These are phyloP conservation scores for Canavalia gladiata DNA, from an alignment of 306 rosid genomes.

Conservation along the genomic window DNA sequence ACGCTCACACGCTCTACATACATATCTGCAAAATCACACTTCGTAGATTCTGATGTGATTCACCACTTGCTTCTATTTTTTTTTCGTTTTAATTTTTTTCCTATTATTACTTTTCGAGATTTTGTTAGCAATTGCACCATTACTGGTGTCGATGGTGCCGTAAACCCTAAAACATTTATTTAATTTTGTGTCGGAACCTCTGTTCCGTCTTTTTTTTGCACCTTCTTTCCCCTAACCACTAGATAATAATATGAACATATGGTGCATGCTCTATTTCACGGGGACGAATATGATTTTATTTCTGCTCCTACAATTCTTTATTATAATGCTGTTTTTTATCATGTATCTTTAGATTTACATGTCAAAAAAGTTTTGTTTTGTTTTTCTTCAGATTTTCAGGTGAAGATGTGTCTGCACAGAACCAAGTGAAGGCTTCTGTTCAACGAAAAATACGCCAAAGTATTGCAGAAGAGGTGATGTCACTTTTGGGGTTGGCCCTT, in stretches of 20 bases:
- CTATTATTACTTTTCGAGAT: neutral
- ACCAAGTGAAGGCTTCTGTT: conserved; percentile 98
- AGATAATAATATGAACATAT: neutral
- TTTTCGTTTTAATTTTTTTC: neutral
- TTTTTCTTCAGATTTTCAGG: conserved; percentile 69
- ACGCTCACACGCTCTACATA: conserved; percentile 15
- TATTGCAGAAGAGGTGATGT: conserved; percentile 93
- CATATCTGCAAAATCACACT: neutral
- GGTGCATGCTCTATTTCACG: conserved; percentile 24
- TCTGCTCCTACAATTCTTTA: neutral
- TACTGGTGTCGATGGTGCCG: neutral
- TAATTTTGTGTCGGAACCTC: conserved; percentile 1
- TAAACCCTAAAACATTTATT: conserved; percentile 42
- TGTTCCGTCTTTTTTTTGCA: neutral
- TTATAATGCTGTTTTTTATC: conserved; percentile 14
- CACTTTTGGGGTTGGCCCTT: neutral
- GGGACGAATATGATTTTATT: conserved; percentile 6
- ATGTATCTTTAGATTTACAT: conserved; percentile 37
- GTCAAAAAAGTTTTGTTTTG: neutral
- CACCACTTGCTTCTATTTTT: neutral
- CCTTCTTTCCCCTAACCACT: neutral
- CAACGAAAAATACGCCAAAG: conserved; percentile 94
- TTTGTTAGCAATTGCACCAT: conserved; percentile 29
- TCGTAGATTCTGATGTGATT: conserved; percentile 16
- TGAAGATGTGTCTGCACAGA: conserved; percentile 97